phyloP scores from a whole-genome alignment of 495 filamentous ascomycete species.

The Penicillium psychrofluorescens region DNA sequence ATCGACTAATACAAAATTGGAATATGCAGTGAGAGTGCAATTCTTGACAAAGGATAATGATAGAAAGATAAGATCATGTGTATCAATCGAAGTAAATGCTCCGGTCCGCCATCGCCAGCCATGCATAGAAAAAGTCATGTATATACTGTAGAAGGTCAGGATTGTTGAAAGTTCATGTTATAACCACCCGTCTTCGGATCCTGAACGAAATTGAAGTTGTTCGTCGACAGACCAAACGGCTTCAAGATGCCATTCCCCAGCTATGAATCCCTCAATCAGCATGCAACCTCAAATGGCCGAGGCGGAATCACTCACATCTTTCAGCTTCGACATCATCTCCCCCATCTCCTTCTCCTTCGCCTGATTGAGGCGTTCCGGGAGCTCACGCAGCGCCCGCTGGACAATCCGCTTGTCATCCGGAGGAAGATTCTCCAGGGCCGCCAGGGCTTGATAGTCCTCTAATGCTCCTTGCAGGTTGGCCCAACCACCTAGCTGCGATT shows the following conservation, averaged over 20 bases:
- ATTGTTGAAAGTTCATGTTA: constrained; percentile 69
- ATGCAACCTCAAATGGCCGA: background rate
- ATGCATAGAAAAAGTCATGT: too few species aligned
- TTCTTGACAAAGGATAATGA: too few species aligned
- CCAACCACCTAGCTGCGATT: constrained; percentile 68
- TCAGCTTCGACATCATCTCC: constrained; percentile 96
- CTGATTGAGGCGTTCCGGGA: constrained; percentile 61
- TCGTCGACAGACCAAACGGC: constrained; percentile 86
- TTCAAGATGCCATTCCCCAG: constrained; percentile 87
- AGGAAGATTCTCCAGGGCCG: constrained; percentile 49
- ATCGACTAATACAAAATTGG: too few species aligned
- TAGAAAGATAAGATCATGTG: too few species aligned
- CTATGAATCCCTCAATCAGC: constrained; percentile 20
- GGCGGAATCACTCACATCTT: constrained; percentile 52
- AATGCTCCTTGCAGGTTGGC: constrained; percentile 70
- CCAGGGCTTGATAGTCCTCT: constrained; percentile 63
- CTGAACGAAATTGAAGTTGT: constrained; percentile 89
- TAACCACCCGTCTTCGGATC: constrained; percentile 87
- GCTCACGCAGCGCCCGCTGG: constrained; percentile 49
- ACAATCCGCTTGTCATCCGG: constrained; percentile 60
- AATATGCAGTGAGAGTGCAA: too few species aligned
- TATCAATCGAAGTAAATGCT: too few species aligned
- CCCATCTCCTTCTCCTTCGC: constrained; percentile 80
- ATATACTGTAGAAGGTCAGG: too few species aligned
- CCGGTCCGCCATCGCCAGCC: too few species aligned